Base-by-base conservation (phyloP, 495 filamentous ascomycete genomes). In the Penicillium daleae region DNA sequence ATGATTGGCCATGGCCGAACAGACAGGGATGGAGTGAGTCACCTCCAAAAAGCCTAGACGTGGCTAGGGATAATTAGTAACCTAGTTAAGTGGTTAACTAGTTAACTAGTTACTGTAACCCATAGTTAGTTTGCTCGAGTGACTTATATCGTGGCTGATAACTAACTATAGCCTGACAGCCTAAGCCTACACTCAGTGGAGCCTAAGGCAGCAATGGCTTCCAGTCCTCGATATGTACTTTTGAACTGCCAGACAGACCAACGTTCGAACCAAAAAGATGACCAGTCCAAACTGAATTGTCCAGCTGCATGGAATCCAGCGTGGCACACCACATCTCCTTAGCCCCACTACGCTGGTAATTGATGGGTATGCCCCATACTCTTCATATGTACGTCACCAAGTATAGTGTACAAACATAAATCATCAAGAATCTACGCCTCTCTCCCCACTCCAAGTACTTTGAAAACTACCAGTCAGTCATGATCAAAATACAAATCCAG, bases 11-110 rank as follows among this genome's bases (percentile, higher is more conserved):
- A 50, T 27, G 12, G 24, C 10, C 6, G 13, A 29, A 8, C 21
- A n/a, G 8, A 27, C 46, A 29, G 46, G 46, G 46, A 50, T 50
- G 24, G 46, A 29, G 46, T 50, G 46, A 50, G 46, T 50, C 46
- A 50, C 21, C n/a, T n/a, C n/a, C 24, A 2, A 29, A 3, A 10
- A 6, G 22, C 22, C 44, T 8, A n/a, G 44, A 17, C 44, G 44
- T 24, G 44, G 44, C 44, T 6, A 22, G n/a, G 40, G 15, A 22
- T 19, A 21, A 22, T 46, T 46, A 46, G 40, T 46, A n/a, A n/a
- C n/a, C n/a, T n/a, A n/a, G n/a, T n/a, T n/a, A n/a, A n/a, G n/a
- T n/a, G n/a, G n/a, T n/a, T n/a, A n/a, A n/a, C n/a, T n/a, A n/a
- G n/a, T n/a, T n/a, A n/a, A n/a, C n/a, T 42, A 19, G 5, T 17